These are phyloP conservation scores for Logfia minima DNA, from an alignment of 129 eudicot genomes.

Conservation along the genomic window DNA sequence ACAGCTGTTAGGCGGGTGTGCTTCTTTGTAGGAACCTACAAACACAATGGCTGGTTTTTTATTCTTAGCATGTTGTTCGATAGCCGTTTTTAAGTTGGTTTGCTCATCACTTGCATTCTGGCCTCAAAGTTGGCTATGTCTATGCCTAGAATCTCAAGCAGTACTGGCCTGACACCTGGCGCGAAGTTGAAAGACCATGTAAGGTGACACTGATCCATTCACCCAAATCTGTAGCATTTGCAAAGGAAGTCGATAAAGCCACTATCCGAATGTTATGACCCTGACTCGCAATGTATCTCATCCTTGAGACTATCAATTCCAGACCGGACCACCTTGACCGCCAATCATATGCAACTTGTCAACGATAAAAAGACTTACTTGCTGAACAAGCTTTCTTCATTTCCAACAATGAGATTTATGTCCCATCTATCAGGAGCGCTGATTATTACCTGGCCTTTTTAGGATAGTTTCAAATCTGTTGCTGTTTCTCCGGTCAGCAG, in stretches of 20 bases:
- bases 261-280: constrained; percentile 76
- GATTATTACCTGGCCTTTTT: constrained; percentile 73
- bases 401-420: constrained; percentile 94
- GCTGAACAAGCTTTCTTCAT: constrained; percentile 70
- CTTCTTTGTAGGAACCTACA: constrained; percentile 70
- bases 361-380: constrained; percentile 79
- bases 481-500: constrained; percentile 77
- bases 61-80: constrained; percentile 73
- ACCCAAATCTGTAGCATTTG: constrained; percentile 94
- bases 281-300: constrained; percentile 87
- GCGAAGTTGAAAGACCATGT: constrained; percentile 84
- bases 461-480: constrained; percentile 70
- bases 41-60: constrained; percentile 77
- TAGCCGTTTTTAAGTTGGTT: constrained; percentile 80
- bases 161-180: constrained; percentile 85
- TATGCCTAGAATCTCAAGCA: constrained; percentile 75
- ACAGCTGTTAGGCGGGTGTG: constrained; percentile 78
- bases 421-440: constrained; percentile 99
- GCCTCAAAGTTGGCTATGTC: constrained; percentile 90
- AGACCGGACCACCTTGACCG: constrained; percentile 85
- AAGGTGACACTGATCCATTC: constrained; percentile 97
- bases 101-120: constrained; percentile 93
- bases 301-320: constrained; percentile 89
- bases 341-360: constrained; percentile 92
- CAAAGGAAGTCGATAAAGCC: constrained; percentile 79